Evolutionary conservation across 345 rosid species (phyloP).

Genomic region (Clarkia xantiana): DNA sequence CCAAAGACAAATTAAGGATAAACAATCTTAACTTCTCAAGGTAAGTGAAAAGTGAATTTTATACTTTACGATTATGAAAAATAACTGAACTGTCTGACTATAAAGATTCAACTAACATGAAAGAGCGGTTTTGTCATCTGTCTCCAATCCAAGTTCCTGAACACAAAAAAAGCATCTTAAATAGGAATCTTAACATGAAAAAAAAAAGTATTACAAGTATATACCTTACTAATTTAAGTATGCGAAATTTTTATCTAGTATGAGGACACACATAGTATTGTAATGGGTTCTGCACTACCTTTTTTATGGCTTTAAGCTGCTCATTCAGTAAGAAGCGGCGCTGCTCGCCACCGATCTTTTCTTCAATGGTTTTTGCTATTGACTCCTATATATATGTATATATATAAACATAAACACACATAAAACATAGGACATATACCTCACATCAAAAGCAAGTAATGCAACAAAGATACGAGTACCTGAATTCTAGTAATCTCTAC

Average conservation of each 20-base stretch:
- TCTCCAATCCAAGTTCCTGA: slow-evolving; percentile 97
- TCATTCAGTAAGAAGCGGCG: slow-evolving; percentile 94
- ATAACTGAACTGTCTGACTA: not conserved
- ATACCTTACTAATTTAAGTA: not conserved
- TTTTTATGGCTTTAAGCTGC: slow-evolving; percentile 97
- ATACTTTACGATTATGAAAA: no score
- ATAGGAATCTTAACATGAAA: not conserved
- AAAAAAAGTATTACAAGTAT: not conserved
- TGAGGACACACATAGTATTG: not conserved
- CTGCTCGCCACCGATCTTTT: slow-evolving; percentile 96
- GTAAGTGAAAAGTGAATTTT: no score
- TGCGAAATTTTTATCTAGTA: not conserved
- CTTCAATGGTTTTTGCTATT: slow-evolving; percentile 97
- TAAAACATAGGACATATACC: not conserved
- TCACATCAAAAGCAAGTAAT: no score
- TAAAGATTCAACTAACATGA: slow-evolving; percentile 42
- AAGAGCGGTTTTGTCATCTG: slow-evolving; percentile 98
- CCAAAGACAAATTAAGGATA: not conserved
- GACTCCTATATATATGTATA: slow-evolving; percentile 45
- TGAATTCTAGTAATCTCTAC: slow-evolving; percentile 97
- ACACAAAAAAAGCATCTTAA: slow-evolving; percentile 10
- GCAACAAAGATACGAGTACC: slow-evolving; percentile 20
- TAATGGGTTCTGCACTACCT: slow-evolving; percentile 31
- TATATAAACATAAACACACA: slow-evolving; percentile 6
- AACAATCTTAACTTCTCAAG: no score